Conservation (phyloP, 2,329 filamentous ascomycete genomes). For the Coniochaeta sp. region DNA sequence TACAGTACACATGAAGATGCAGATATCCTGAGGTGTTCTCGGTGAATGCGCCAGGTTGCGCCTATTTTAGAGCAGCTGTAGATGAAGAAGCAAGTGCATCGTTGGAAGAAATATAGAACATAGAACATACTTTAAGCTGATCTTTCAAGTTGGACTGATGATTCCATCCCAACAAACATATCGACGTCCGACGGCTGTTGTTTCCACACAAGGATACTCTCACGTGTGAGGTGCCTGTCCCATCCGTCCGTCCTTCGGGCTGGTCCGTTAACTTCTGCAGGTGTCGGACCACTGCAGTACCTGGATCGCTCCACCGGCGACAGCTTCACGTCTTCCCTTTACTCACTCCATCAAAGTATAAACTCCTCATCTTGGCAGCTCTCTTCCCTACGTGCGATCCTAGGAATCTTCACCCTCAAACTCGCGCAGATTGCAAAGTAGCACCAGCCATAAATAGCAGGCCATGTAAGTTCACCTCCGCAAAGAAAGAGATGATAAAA, state of each 20-base stretch:
- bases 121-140: too few species aligned
- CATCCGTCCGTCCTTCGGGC: not conserved
- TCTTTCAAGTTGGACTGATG: too few species aligned
- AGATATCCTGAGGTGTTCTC: not conserved
- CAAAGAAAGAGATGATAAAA: not conserved
- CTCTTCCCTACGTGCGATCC: not conserved
- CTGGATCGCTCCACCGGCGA: not conserved
- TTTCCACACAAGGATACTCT: too few species aligned
- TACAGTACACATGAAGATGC: not conserved
- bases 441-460: not conserved
- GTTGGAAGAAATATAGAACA: too few species aligned
- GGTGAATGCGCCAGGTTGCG: too few species aligned
- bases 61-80: not conserved
- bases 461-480: not conserved
- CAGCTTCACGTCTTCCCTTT: not conserved
- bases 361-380: not conserved
- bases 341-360: too few species aligned
- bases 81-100: not conserved
- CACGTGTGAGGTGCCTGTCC: too few species aligned
- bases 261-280: not conserved
- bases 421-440: not conserved
- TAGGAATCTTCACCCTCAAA: not conserved
- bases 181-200: too few species aligned
- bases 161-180: too few species aligned
- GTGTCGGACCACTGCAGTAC: not conserved